These are phyloP conservation scores for Oropetium thomaeum DNA, from an alignment of 176 grass and related monocot species.

Conservation along the genomic window DNA sequence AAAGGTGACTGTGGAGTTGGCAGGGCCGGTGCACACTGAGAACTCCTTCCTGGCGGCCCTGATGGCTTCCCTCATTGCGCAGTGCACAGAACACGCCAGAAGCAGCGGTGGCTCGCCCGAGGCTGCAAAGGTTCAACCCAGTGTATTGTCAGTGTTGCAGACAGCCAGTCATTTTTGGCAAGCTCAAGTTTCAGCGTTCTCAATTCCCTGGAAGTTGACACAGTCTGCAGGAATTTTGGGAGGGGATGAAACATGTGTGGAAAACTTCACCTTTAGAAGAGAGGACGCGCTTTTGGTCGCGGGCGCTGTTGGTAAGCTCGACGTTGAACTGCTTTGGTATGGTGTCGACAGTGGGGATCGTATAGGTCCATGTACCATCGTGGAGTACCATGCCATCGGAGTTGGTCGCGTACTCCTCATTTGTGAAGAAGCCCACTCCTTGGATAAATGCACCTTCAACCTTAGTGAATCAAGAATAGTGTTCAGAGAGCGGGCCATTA, in stretches of 20 bases:
- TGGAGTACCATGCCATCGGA: slow-evolving; percentile 59
- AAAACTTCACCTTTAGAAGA: slow-evolving; percentile 69
- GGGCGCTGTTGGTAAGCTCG: slow-evolving; percentile 61
- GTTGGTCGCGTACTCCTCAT: slow-evolving; percentile 66
- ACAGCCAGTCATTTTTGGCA: not conserved
- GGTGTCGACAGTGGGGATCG: slow-evolving; percentile 73
- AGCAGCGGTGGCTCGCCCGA: slow-evolving; percentile 89
- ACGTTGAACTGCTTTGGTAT: slow-evolving; percentile 82
- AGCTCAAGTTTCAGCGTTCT: not conserved
- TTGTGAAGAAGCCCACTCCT: slow-evolving; percentile 77
- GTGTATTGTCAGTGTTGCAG: not conserved
- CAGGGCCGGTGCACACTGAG: not conserved
- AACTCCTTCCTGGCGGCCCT: slow-evolving; percentile 63
- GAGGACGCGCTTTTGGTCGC: slow-evolving; percentile 59
- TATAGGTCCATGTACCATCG: slow-evolving; percentile 90
- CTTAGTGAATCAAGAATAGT: slow-evolving; percentile 10
- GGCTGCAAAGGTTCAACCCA: slow-evolving; percentile 36
- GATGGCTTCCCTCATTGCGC: slow-evolving; percentile 86
- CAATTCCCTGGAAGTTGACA: not conserved
- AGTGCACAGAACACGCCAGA: slow-evolving; percentile 84
- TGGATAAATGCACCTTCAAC: slow-evolving; percentile 74
- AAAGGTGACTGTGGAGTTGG: slow-evolving; percentile 41
- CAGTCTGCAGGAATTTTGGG: not conserved
- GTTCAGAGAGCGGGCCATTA: not conserved
- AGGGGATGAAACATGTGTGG: not conserved